Base-by-base conservation (phyloP, 352 stramenopile species). In the Plasmopara halstedii region DNA sequence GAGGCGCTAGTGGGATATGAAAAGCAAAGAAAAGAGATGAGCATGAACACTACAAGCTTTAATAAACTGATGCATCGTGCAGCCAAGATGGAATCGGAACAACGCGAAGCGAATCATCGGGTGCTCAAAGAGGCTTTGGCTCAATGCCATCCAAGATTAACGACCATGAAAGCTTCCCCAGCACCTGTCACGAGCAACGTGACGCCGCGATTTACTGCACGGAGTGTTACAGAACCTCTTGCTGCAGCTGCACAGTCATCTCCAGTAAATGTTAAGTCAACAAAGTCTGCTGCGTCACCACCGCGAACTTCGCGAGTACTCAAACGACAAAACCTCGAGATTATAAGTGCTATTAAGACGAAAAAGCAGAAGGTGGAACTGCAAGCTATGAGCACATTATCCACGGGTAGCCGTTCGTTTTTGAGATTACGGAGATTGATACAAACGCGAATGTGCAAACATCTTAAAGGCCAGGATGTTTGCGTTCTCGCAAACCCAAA, bases 361-460 rank as follows among this genome's bases (percentile, higher is more conserved):
- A 63, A 58, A 36, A 60, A 46, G 23, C 56, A 55, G 15, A 58
- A 43, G 22, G 19, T 36, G n/a, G 55, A 56, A 26, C 34, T 36
- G 10, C 47, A 39, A n/a, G 23, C 34, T 47, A 53, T 33, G 43
- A 77, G 36, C 46, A 48, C 6, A 46, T 65, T 42, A 25, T 51
- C 64, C 1, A 34, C 53, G 6, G 45, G 60, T 25, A 58, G 46
- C 2, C 44, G 77, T 6, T 53, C 59, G 22, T 73, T 76, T 51
- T 42, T 91, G 27, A 75, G 67, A 6, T 50, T 88, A 37, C 73
- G 79, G 8, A 68, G 79, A 3, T 51, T 88, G 11, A 80, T 91
- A 27, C 76, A 88, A 52, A 80, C 73, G 39, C 63, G 64, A 1
- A 48, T 88, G 23, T 90, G 78, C 32, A 55, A 48, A 10, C 76